A percentile compares a stretch with the other conserved stretches of the same genome.
phyloP scores from a whole-genome alignment of 169 alveolate genomes.

The Plasmodium fragile region DNA sequence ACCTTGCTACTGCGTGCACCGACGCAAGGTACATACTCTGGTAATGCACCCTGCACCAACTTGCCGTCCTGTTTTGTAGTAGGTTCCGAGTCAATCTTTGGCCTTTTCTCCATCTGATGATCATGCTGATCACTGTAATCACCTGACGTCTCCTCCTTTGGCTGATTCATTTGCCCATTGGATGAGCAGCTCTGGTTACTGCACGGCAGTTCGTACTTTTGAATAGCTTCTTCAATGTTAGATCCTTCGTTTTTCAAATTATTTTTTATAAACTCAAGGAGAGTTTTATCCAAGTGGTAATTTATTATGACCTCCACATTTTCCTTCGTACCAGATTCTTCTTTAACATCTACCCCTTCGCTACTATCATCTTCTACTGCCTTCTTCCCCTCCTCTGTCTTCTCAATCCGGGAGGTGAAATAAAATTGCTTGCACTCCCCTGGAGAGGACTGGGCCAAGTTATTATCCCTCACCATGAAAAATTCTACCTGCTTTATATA shows the following conservation, averaged over 20 bases:
- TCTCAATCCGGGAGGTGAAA: conserved; percentile 22
- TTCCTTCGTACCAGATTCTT: background rate
- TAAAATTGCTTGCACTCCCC: conserved; percentile 1
- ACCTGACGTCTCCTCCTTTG: background rate
- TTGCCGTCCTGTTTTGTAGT: background rate
- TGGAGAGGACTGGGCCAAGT: background rate
- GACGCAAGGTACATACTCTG: background rate
- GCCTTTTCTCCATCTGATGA: conserved; percentile 37
- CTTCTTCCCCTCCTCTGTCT: background rate
- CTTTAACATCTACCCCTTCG: background rate
- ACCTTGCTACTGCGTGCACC: background rate
- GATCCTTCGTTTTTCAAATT: conserved; percentile 12
- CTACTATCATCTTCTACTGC: background rate
- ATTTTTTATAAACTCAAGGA: conserved; percentile 29
- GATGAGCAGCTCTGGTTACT: background rate
- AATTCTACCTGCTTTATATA: conserved; percentile 26
- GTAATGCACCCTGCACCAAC: background rate
- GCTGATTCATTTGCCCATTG: background rate
- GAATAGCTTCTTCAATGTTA: conserved; percentile 8
- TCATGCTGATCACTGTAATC: background rate
- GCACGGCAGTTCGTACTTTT: conserved; percentile 2
- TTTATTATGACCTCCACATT: background rate
- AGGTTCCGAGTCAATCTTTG: background rate
- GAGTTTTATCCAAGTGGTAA: background rate
- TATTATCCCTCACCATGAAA: conserved; percentile 29